Evolutionary conservation across 441 rosid species (phyloP).

Genomic region (Croton setiger): DNA sequence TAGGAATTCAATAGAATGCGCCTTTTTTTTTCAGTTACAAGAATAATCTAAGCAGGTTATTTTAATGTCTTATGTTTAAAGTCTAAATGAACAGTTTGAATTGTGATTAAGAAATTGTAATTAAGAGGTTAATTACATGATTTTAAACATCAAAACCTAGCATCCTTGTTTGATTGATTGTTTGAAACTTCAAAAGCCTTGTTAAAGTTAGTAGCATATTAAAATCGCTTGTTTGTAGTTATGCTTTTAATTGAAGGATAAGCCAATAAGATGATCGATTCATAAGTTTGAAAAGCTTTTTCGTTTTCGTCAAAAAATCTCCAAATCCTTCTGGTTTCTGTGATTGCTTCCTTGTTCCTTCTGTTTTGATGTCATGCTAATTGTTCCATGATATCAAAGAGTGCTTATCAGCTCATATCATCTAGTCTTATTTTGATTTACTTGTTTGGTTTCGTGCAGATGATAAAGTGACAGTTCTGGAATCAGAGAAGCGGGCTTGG

Average conservation of each 20-base stretch:
- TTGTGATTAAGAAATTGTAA: background rate
- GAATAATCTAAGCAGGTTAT: background rate
- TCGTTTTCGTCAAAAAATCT: background rate
- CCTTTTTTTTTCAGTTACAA: background rate
- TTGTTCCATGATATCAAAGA: background rate
- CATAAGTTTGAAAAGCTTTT: background rate
- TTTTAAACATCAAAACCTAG: background rate
- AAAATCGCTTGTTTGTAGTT: background rate
- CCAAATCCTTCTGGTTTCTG: background rate
- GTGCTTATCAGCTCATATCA: background rate
- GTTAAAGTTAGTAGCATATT: background rate
- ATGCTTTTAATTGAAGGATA: background rate
- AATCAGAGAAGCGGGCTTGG: slow-evolving; percentile 85
- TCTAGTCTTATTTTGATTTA: background rate
- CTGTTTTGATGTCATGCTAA: background rate
- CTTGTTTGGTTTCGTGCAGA: slow-evolving; percentile 39
- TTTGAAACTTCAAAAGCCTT: background rate
- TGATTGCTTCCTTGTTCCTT: slow-evolving; percentile 1
- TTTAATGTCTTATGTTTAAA: too few species aligned
- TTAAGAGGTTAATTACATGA: background rate
- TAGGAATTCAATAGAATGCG: background rate
- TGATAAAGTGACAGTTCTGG: slow-evolving; percentile 82
- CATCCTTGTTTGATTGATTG: too few species aligned
- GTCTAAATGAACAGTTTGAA: background rate
- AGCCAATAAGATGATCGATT: background rate